Evolutionary conservation across 2,329 filamentous ascomycete species (phyloP).

Genomic region (Escovopsis sp.): DNA sequence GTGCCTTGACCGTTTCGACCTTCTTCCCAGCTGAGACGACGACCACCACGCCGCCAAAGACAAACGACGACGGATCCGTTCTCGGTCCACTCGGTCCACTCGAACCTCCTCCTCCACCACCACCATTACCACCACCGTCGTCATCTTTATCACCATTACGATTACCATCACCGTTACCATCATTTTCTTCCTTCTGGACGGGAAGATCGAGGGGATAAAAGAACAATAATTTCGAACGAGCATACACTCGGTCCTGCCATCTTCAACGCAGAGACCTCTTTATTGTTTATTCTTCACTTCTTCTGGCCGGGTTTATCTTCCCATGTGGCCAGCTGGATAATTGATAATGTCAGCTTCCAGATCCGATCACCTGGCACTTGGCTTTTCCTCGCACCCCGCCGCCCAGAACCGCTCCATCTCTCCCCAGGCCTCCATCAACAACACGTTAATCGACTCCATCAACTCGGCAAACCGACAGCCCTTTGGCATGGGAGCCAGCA

Average conservation of each 20-base stretch:
- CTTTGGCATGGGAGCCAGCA: slow-evolving; percentile 50
- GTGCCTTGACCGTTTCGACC: neutral
- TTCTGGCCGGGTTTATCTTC: slow-evolving; percentile 10
- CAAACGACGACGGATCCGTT: neutral
- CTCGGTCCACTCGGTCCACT: neutral
- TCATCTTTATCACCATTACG: too few relatives aligned
- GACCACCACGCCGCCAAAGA: too few relatives aligned
- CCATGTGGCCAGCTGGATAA: slow-evolving; percentile 46
- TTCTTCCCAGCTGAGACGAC: too few relatives aligned
- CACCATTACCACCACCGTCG: too few relatives aligned
- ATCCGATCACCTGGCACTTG: slow-evolving; percentile 74
- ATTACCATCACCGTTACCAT: too few relatives aligned
- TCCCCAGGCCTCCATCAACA: slow-evolving; percentile 63
- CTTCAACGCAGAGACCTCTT: too few relatives aligned
- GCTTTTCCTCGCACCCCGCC: slow-evolving; percentile 57
- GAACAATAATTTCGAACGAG: slow-evolving; percentile 4
- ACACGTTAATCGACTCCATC: slow-evolving; percentile 63
- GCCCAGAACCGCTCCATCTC: slow-evolving; percentile 57
- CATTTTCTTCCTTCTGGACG: too few relatives aligned
- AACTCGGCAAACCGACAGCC: slow-evolving; percentile 52
- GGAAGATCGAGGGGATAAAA: neutral
- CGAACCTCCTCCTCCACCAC: too few relatives aligned
- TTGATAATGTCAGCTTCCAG: slow-evolving; percentile 87
- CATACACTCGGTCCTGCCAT: too few relatives aligned
- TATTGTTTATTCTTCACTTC: slow-evolving; percentile 1